Evolutionary conservation across 768 basidiomycete species (phyloP).

Genomic region (Amanita phalloides): DNA sequence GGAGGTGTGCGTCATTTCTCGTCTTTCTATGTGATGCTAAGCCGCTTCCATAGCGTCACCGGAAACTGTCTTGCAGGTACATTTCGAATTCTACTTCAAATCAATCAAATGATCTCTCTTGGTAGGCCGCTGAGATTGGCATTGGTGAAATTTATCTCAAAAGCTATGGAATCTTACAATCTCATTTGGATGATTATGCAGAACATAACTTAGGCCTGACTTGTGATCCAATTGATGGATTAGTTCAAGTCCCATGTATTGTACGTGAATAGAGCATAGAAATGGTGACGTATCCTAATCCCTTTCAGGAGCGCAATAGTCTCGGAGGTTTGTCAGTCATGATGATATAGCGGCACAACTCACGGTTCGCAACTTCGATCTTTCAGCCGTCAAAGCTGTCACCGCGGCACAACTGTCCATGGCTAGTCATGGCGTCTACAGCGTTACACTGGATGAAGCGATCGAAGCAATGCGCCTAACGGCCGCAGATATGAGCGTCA

Average conservation of each 20-base stretch:
- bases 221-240: conserved; percentile 88
- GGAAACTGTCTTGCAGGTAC: conserved; percentile 69
- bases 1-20: conserved; percentile 42
- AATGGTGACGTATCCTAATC: background rate
- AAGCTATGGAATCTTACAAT: background rate
- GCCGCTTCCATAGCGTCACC: conserved; percentile 44
- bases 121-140: conserved; percentile 78
- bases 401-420: conserved; percentile 93
- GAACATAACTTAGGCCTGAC: conserved; percentile 86
- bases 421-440: conserved; percentile 81
- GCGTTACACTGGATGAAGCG: conserved; percentile 86
- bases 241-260: conserved; percentile 94
- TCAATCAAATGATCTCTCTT: conserved; percentile 9
- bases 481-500: conserved; percentile 89
- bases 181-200: conserved; percentile 16
- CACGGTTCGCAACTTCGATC: background rate
- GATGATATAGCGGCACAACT: background rate
- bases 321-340: conserved; percentile 49
- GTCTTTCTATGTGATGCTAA: background rate
- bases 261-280: conserved; percentile 31
- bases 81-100: conserved; percentile 6
- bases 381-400: conserved; percentile 78
- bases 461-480: conserved; percentile 93
- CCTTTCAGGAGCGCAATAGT: conserved; percentile 66
- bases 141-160: conserved; percentile 42